Evolutionary conservation across 2,329 filamentous ascomycete genomes (phyloP).

Genomic region (Helotiales sp.): DNA sequence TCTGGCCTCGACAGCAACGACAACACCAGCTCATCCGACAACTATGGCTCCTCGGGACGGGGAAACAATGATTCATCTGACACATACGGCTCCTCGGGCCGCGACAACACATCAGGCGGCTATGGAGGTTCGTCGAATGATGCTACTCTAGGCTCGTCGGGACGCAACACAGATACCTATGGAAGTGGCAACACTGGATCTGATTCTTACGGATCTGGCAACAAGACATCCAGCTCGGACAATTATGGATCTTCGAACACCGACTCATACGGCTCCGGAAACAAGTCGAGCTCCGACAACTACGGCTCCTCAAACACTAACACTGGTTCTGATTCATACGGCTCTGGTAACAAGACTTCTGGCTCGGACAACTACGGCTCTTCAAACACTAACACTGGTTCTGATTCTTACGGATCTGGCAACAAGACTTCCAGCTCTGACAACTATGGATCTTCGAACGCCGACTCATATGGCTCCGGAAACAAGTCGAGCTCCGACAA

Average conservation of each 20-base stretch:
- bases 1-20: constrained; percentile 1
- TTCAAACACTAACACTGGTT: constrained; percentile 16
- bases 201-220: constrained; percentile 32
- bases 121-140: constrained; percentile 7
- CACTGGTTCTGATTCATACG: constrained; percentile 16
- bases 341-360: constrained; percentile 28
- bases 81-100: constrained; percentile 17
- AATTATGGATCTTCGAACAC: constrained; percentile 35
- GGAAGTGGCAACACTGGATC: constrained; percentile 5
- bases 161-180: constrained; percentile 13
- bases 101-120: constrained; percentile 1
- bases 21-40: neutral
- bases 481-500: constrained; percentile 30
- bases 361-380: neutral
- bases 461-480: constrained; percentile 24
- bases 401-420: constrained; percentile 36
- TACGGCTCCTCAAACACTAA: constrained; percentile 11
- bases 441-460: constrained; percentile 37
- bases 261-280: neutral
- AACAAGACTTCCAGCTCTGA: constrained; percentile 28
- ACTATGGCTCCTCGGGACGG: constrained; percentile 2
- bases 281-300: neutral
- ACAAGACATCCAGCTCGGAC: constrained; percentile 27
- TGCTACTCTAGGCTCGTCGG: neutral
- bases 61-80: constrained; percentile 13